Evolutionary conservation across 768 basidiomycete species (phyloP).

Genomic region (Kwoniella europaea): DNA sequence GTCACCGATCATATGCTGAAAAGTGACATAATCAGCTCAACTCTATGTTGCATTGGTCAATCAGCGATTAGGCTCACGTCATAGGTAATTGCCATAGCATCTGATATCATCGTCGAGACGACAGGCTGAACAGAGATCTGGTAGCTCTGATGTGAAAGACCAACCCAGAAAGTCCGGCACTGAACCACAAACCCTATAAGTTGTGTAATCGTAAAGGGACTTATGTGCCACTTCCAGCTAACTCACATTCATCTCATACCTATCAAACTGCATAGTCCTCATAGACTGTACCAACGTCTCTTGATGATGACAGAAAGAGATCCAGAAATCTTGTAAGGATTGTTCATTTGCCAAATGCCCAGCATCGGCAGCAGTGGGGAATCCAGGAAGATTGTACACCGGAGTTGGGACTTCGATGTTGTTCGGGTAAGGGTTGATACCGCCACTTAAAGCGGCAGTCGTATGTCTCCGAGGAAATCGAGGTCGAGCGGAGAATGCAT

Average conservation of each 20-base stretch:
- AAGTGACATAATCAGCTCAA: background rate
- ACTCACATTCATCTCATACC: slow-evolving; percentile 76
- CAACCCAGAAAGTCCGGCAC: slow-evolving; percentile 82
- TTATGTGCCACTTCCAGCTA: too few species aligned
- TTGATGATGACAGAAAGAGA: slow-evolving; percentile 88
- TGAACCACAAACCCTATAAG: slow-evolving; percentile 1
- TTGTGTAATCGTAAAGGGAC: background rate
- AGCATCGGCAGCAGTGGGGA: slow-evolving; percentile 85
- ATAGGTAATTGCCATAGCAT: slow-evolving; percentile 86
- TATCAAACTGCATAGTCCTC: slow-evolving; percentile 78
- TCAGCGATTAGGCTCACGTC: slow-evolving; percentile 68
- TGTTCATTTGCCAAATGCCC: slow-evolving; percentile 61
- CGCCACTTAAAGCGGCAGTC: slow-evolving; percentile 18
- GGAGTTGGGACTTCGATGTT: slow-evolving; percentile 55
- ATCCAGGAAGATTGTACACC: slow-evolving; percentile 76
- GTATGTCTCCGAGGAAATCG: slow-evolving; percentile 32
- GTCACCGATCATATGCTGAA: slow-evolving; percentile 35
- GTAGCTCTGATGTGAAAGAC: slow-evolving; percentile 72
- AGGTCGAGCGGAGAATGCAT: slow-evolving; percentile 7
- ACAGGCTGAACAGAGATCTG: slow-evolving; percentile 88
- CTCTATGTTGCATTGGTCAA: slow-evolving; percentile 3
- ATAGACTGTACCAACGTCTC: slow-evolving; percentile 80
- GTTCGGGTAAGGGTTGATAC: background rate
- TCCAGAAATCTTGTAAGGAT: slow-evolving; percentile 65
- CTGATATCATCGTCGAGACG: slow-evolving; percentile 84